Evolutionary conservation across 2,329 filamentous ascomycete genomes (phyloP).

Genomic region (Phoma herbarum): DNA sequence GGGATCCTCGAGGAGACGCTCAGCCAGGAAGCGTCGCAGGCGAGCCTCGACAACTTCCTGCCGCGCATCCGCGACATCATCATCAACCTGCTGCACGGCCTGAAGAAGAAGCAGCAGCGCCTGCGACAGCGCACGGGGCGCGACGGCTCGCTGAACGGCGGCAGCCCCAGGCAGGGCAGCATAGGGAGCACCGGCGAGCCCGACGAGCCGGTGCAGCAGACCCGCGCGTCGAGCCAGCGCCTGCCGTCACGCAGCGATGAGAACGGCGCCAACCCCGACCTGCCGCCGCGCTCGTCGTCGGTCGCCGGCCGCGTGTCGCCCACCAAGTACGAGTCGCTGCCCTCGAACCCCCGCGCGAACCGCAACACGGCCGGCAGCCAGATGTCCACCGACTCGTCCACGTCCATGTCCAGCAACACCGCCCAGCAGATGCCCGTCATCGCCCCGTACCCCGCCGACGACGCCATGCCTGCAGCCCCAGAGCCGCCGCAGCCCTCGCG

Average conservation of each 20-base stretch:
- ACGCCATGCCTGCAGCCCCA: slow-evolving; percentile 56
- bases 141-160: slow-evolving; percentile 55
- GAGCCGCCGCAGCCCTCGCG: slow-evolving; percentile 46
- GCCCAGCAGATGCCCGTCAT: slow-evolving; percentile 80
- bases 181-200: slow-evolving; percentile 43
- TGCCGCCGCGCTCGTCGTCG: slow-evolving; percentile 59
- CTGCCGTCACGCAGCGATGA: slow-evolving; percentile 55
- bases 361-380: slow-evolving; percentile 46
- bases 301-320: slow-evolving; percentile 57
- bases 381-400: slow-evolving; percentile 61
- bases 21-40: slow-evolving; percentile 92
- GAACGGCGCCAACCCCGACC: slow-evolving; percentile 50
- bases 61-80: slow-evolving; percentile 98
- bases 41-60: slow-evolving; percentile 92
- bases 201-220: slow-evolving; percentile 53
- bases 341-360: slow-evolving; percentile 45
- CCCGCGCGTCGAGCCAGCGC: slow-evolving; percentile 53
- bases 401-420: slow-evolving; percentile 75
- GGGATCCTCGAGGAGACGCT: slow-evolving; percentile 94
- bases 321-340: slow-evolving; percentile 53
- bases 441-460: slow-evolving; percentile 74
- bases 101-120: slow-evolving; percentile 97
- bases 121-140: slow-evolving; percentile 67
- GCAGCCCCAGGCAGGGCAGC: slow-evolving; percentile 52
- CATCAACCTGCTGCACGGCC: slow-evolving; percentile 92